Percentiles rank a stretch among this genome's conserved stretches.
Evolutionary conservation across 2,329 filamentous ascomycete species (phyloP).

Genomic region (Hysterium pulicare): DNA sequence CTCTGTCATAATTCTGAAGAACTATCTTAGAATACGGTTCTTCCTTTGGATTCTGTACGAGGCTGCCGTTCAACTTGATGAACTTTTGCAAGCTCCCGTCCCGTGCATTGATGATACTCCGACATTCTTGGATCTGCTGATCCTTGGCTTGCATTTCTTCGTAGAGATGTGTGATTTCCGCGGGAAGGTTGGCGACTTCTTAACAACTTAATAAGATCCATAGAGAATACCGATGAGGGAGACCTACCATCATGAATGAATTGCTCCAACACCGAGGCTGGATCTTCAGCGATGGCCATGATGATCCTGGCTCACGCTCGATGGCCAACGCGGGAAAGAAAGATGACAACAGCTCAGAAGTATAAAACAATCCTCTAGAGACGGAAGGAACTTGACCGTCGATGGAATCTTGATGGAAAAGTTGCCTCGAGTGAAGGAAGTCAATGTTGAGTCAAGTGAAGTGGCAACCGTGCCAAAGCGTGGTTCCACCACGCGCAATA

Average conservation of each 20-base stretch:
- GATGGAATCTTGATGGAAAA: constrained; percentile 16
- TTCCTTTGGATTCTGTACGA: constrained; percentile 72
- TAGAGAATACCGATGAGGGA: not conserved
- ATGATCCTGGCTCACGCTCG: not conserved
- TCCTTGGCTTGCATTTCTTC: constrained; percentile 83
- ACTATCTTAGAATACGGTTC: constrained; percentile 64
- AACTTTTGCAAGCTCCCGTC: constrained; percentile 77
- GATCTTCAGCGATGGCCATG: constrained; percentile 52
- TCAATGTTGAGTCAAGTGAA: too few relatives aligned
- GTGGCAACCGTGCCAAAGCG: too few relatives aligned
- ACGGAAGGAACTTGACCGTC: constrained; percentile 6
- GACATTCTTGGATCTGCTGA: constrained; percentile 64
- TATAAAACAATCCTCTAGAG: not conserved
- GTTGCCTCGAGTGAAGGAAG: constrained; percentile 8
- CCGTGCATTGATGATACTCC: constrained; percentile 66
- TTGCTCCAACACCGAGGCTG: constrained; percentile 71
- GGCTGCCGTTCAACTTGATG: constrained; percentile 73
- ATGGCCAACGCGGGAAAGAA: too few relatives aligned
- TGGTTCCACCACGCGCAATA: too few relatives aligned
- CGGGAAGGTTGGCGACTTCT: constrained; percentile 70
- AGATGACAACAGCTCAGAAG: too few relatives aligned
- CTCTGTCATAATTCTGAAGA: constrained; percentile 63
- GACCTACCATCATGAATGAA: constrained; percentile 64
- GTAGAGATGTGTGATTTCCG: constrained; percentile 78
- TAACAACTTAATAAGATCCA: constrained; percentile 1